Base-by-base conservation (phyloP, 768 basidiomycete genomes). In the Boletus fagicola region DNA sequence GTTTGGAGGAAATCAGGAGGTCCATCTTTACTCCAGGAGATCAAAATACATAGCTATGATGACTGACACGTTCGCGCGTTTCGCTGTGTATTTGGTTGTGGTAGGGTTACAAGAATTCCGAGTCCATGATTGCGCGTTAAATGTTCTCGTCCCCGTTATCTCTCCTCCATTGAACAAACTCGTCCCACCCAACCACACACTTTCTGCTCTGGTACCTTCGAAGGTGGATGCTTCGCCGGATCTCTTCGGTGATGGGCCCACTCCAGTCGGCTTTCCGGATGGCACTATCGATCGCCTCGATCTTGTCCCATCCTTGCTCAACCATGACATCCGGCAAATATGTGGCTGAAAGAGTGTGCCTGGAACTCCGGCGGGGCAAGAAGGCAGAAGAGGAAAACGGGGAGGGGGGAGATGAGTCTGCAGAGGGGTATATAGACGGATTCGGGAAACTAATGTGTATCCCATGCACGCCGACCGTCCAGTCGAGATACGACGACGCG, bases 201-300 rank as follows among this genome's bases (percentile, higher is more conserved):
- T 79, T 80, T 58, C 80, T 83, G 70, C 88, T 90, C 74, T 93
- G 92, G 72, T 94, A 96, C 68, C 92, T 75, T 57, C 88, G 82
- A 64, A 96, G 79, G 68, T 80, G 86, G 63, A 94, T 73, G 67
- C 84, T 85, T 62, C 89, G 78, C 48, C 92, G 79, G 49, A 93
- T 72, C 63, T 90, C 90, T 69, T 96, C 94, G 0, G 86, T 90
- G 65, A 95, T 90, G 49, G 73, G 72, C 1, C 91, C 92, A 55
- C 72, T 82, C 88, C 89, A 98, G 4, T 94, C 97, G 4, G 95
- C 92, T 74, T 99, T 99, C 60, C 84, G 83, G 61, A 98, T 93
- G 30, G 94, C 93, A 64, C 87, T 93, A 64, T 95, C 87, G 39
- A 99, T 75, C 8, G 96, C 88, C 72, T 97, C 90, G 56, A 88